Base-by-base conservation (phyloP, 306 rosid genomes). In the Cucumis hystrix region DNA sequence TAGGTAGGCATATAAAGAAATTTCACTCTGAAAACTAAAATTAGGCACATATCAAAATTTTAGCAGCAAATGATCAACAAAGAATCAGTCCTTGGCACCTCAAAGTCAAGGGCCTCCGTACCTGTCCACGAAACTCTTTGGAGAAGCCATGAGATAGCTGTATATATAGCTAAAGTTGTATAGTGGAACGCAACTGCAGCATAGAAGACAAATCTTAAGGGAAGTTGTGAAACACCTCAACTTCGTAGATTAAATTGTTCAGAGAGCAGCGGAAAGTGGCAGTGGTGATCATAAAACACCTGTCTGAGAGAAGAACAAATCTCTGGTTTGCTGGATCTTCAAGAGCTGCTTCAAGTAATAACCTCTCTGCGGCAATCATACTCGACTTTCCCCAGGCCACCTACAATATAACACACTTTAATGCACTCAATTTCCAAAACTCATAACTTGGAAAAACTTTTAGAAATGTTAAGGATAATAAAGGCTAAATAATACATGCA, bases 121-220 rank as follows among this genome's bases (percentile, higher is more conserved):
- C 99, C 97, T 95, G 99, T 95, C 99, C 85, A 92, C 97, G 51
- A 90, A 92, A 81, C 99, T 95, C 88, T 80, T 88, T 21, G 88
- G 88, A 79, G 99, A 92, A 81, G 81, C 85, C 91, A 92, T 95
- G 89, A 91, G 52, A 67, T 92, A 95, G 82, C 80, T 85, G 88
- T 95, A 95, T 80, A 89, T 80, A 40, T 84, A 89, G 86, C 92
- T 80, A 84, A 95, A 95, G 91, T 95, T 92, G 90, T 95, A 92
- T 65, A 95, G 80, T 56, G 97, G 99, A 88, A 92, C 97, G 75
- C 99, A 95, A 83, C 99, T 95, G 93, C 96, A 79, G 39, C 68
- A 81, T 63, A 55, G 79, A 85, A 85, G 80, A 83, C 30, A 64
- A 78, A 83, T 64, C 33, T 84, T 75, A 81, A 83, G 79, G 40